These are phyloP conservation scores for Diplodia corticola DNA, from an alignment of 2,329 filamentous ascomycete species.

Conservation along the genomic window DNA sequence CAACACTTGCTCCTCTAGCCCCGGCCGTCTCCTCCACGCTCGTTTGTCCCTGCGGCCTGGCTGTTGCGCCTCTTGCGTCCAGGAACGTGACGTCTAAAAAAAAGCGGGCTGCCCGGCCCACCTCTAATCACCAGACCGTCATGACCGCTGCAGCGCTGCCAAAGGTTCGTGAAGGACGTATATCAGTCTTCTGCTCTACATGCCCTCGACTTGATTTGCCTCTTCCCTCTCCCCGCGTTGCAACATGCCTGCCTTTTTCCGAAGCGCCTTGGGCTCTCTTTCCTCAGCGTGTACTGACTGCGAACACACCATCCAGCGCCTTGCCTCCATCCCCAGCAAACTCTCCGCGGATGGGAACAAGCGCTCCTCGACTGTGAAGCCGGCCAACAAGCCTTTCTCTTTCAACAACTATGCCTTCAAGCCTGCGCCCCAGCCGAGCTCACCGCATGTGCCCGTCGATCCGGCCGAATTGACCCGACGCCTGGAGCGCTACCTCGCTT, in stretches of 20 bases:
- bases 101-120: neutral
- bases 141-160: conserved; percentile 4
- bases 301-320: neutral
- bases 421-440: neutral
- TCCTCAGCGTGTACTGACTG: neutral
- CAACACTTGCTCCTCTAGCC: neutral
- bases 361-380: neutral
- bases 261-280: neutral
- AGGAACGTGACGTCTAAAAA: no score
- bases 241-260: conserved; percentile 1
- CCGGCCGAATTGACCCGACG: conserved; percentile 9
- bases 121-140: neutral
- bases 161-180: conserved; percentile 2
- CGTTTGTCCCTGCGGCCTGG: neutral
- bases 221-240: neutral
- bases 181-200: neutral
- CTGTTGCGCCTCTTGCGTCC: neutral
- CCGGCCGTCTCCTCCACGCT: neutral
- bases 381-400: neutral
- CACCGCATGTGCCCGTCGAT: neutral
- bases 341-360: neutral
- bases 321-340: neutral
- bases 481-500: conserved; percentile 10
- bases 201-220: neutral
- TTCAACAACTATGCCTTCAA: conserved; percentile 15